Conservation (phyloP, 2,329 filamentous ascomycete species). For the Fusarium gaditjirri region DNA sequence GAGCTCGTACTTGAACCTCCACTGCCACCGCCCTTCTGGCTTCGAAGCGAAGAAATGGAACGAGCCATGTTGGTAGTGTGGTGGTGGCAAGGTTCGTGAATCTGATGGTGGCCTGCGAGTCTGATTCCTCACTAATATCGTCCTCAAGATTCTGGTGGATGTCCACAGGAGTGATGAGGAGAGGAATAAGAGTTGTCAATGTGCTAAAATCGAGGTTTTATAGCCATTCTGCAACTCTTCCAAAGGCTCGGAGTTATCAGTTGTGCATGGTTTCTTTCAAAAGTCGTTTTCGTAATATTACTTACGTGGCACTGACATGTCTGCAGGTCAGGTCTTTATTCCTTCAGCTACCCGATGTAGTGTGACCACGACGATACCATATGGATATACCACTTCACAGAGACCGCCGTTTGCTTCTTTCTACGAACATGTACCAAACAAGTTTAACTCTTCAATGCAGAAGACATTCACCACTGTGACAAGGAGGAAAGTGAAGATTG, state of each 20-base stretch:
- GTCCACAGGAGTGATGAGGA: not conserved
- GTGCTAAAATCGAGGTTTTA: not conserved
- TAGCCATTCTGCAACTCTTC: not conserved
- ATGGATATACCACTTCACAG: not conserved
- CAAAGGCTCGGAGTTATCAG: not conserved
- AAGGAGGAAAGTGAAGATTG: not conserved
- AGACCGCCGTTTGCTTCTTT: not conserved
- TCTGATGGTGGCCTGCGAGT: not conserved
- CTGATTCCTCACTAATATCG: not conserved
- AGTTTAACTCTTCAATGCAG: too few relatives aligned
- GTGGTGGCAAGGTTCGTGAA: too few relatives aligned
- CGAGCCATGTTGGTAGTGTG: not conserved
- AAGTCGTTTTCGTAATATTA: not conserved
- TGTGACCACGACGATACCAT: not conserved
- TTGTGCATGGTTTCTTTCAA: not conserved
- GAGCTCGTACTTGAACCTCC: not conserved
- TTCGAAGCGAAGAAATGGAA: not conserved
- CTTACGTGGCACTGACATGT: not conserved
- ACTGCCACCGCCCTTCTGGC: not conserved
- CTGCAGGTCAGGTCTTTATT: not conserved
- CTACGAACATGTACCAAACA: not conserved
- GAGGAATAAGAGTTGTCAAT: rapidly evolving
- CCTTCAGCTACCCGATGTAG: not conserved
- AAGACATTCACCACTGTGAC: not conserved
- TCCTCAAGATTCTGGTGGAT: not conserved